phyloP scores from a whole-genome alignment of 129 eudicot species.

The Mikania micrantha region DNA sequence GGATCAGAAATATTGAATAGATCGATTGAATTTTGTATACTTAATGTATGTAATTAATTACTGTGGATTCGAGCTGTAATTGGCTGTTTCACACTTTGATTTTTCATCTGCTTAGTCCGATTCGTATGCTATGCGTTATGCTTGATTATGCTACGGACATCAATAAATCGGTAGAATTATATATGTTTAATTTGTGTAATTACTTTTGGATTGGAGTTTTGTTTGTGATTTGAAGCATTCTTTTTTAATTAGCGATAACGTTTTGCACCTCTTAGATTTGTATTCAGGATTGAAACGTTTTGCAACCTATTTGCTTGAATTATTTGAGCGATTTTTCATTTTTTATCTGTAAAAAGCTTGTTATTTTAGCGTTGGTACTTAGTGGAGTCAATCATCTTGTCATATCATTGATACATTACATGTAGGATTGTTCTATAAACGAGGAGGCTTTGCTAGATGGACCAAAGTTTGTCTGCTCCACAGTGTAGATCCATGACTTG shows the following conservation, averaged over 20 bases:
- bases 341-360: no score
- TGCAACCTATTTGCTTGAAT: not conserved
- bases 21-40: not conserved
- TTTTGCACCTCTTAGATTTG: not conserved
- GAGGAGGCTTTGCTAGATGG: not conserved
- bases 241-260: not conserved
- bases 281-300: not conserved
- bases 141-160: slow-evolving; percentile 6
- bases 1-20: slow-evolving; percentile 11
- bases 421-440: not conserved
- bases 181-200: not conserved
- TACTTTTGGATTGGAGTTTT: not conserved
- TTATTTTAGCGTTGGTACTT: not conserved
- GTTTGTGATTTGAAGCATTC: not conserved
- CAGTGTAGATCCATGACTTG: not conserved
- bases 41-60: not conserved
- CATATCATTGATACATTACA: not conserved
- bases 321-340: no score
- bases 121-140: not conserved
- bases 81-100: no score
- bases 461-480: not conserved
- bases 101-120: no score
- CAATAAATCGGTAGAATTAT: not conserved
- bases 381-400: not conserved
- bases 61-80: no score